Conservation (phyloP, 1,284 basidiomycete species). For the Coniferiporia weirii region DNA sequence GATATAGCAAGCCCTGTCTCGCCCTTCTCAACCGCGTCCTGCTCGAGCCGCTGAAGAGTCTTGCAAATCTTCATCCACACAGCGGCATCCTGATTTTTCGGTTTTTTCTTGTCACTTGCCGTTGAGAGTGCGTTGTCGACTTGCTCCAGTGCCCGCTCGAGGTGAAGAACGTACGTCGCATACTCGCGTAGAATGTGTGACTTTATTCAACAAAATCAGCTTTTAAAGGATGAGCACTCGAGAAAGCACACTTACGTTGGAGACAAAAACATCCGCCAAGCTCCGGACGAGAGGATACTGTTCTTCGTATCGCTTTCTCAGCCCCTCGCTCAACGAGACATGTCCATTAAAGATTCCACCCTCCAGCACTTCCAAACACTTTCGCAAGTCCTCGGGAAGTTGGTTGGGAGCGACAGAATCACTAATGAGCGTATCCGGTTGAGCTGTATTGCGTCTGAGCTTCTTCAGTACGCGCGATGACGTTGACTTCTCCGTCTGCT, state of each 20-base stretch:
- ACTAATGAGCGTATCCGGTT: constrained; percentile 41
- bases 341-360: constrained; percentile 85
- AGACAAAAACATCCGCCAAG: constrained; percentile 88
- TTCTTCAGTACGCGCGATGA: constrained; percentile 55
- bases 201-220: constrained; percentile 37
- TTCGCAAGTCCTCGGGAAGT: constrained; percentile 79
- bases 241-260: constrained; percentile 61
- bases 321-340: constrained; percentile 71
- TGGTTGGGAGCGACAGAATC: constrained; percentile 63
- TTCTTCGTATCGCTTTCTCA: constrained; percentile 86
- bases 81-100: constrained; percentile 71
- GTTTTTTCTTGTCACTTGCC: constrained; percentile 58
- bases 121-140: constrained; percentile 77
- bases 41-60: constrained; percentile 71
- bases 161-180: constrained; percentile 85
- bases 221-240: constrained; percentile 9
- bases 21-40: constrained; percentile 75
- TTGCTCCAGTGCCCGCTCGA: constrained; percentile 84
- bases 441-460: constrained; percentile 57
- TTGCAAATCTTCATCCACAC: constrained; percentile 75
- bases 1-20: constrained; percentile 93
- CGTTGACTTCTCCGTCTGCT: constrained; percentile 34
- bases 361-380: constrained; percentile 81
- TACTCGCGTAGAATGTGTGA: constrained; percentile 90
- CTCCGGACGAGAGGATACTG: constrained; percentile 89